Conservation (phyloP, 768 basidiomycete genomes). For the Pleurotus cornucopiae region DNA sequence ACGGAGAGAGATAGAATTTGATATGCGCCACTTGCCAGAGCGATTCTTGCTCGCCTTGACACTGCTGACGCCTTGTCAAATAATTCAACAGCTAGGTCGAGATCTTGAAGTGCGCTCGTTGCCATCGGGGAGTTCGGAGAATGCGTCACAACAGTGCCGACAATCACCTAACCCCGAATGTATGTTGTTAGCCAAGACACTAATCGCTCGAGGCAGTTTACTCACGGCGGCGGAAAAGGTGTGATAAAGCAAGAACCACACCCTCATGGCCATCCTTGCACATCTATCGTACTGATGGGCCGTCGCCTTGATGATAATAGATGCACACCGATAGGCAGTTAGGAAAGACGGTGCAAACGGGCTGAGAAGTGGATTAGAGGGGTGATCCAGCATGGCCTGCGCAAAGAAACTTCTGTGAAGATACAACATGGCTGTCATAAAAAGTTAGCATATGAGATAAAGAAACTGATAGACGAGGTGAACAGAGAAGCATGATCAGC, state of each 20-base stretch:
- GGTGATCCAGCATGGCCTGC: constrained; percentile 51
- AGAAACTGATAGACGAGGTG: not conserved
- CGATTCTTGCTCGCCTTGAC: constrained; percentile 43
- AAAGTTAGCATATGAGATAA: not conserved
- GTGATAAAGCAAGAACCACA: constrained; percentile 49
- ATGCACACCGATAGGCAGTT: constrained; percentile 49
- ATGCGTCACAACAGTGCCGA: constrained; percentile 57
- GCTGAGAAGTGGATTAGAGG: constrained; percentile 48
- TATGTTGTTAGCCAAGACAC: too few species aligned
- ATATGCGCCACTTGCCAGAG: constrained; percentile 29
- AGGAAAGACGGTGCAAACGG: constrained; percentile 55
- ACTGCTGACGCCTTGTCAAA: constrained; percentile 41
- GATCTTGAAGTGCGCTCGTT: constrained; percentile 42
- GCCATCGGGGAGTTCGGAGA: constrained; percentile 49
- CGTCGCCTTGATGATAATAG: constrained; percentile 45
- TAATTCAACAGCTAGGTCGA: constrained; percentile 39
- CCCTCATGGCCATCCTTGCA: constrained; percentile 42
- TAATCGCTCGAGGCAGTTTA: not conserved
- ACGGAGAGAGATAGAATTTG: not conserved
- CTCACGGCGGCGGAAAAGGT: constrained; percentile 46
- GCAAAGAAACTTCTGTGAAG: constrained; percentile 56
- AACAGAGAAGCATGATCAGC: not conserved
- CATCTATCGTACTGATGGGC: constrained; percentile 45
- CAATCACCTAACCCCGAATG: constrained; percentile 38
- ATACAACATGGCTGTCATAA: constrained; percentile 42